Evolutionary conservation across 192 early-diverging fungal species (phyloP).

Genomic region (Coemansia sp.): DNA sequence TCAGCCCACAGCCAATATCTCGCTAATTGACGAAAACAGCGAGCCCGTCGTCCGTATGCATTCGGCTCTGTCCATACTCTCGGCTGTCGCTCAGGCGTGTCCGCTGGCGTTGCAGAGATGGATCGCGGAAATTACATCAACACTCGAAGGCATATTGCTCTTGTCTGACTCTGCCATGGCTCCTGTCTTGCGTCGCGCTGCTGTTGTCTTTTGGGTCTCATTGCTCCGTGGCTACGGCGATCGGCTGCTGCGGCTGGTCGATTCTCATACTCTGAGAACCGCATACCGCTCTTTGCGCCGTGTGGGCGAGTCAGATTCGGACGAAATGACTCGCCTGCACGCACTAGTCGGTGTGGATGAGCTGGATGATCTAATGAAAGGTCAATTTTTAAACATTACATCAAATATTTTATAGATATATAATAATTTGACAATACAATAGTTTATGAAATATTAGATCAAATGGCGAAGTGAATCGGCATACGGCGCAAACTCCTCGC

Average conservation of each 20-base stretch:
- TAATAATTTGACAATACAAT: background rate
- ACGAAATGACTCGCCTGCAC: conserved; percentile 71
- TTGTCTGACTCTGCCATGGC: conserved; percentile 35
- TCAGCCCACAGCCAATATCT: background rate
- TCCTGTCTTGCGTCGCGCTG: conserved; percentile 68
- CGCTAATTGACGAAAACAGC: conserved; percentile 5
- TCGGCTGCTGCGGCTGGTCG: conserved; percentile 59
- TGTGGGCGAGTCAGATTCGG: conserved; percentile 66
- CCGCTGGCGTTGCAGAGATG: conserved; percentile 69
- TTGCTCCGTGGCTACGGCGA: conserved; percentile 69
- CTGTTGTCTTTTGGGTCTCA: conserved; percentile 66
- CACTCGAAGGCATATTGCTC: conserved; percentile 68
- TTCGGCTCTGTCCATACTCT: conserved; percentile 69
- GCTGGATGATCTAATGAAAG: conserved; percentile 62
- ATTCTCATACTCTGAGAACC: conserved; percentile 58
- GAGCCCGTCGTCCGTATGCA: conserved; percentile 45
- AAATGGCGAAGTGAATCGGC: background rate
- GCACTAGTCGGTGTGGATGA: conserved; percentile 72
- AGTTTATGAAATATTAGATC: background rate
- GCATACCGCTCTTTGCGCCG: conserved; percentile 63
- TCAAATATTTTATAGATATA: background rate
- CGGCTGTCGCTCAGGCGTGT: conserved; percentile 68
- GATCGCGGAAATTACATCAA: conserved; percentile 66
- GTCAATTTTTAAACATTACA: conserved; percentile 1
- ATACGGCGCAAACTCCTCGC: background rate